phyloP scores from a whole-genome alignment of 345 rosid species.

The Lumnitzera racemosa region DNA sequence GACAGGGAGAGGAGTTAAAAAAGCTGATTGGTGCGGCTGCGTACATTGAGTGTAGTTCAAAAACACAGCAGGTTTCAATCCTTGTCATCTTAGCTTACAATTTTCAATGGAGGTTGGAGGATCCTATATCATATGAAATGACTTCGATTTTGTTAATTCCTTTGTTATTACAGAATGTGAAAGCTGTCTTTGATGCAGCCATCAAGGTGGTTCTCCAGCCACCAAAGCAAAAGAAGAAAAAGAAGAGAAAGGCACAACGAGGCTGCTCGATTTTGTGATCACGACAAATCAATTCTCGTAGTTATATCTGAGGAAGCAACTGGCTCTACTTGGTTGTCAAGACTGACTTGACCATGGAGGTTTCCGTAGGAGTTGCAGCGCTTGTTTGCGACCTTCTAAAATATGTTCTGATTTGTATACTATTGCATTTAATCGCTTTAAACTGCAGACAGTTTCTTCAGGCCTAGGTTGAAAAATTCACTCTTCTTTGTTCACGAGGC shows the following conservation, averaged over 20 bases:
- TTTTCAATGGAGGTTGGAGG: background rate
- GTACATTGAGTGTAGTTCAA: slow-evolving; percentile 19
- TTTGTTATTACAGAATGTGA: slow-evolving; percentile 31
- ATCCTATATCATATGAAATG: background rate
- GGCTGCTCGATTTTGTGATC: slow-evolving; percentile 40
- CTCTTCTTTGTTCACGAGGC: too few relatives aligned
- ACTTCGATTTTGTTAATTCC: background rate
- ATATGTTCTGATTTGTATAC: too few relatives aligned
- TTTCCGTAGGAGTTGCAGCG: too few relatives aligned
- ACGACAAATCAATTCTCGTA: background rate
- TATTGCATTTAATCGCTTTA: too few relatives aligned
- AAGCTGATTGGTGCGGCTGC: slow-evolving; percentile 18
- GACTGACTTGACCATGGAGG: too few relatives aligned
- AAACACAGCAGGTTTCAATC: slow-evolving; percentile 16
- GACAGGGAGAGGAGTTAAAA: slow-evolving; percentile 19
- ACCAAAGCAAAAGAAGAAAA: slow-evolving; percentile 43
- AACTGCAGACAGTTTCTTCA: too few relatives aligned
- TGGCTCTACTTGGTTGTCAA: too few relatives aligned
- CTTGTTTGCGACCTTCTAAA: too few relatives aligned
- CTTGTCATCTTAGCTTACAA: background rate
- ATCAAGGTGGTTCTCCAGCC: slow-evolving; percentile 53
- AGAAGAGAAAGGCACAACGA: slow-evolving; percentile 29
- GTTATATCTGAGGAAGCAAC: too few relatives aligned
- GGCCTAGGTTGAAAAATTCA: too few relatives aligned
- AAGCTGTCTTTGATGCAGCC: slow-evolving; percentile 50